Base-by-base conservation (phyloP, 1,139 yeast species). In the Debaryomyces udenii region DNA sequence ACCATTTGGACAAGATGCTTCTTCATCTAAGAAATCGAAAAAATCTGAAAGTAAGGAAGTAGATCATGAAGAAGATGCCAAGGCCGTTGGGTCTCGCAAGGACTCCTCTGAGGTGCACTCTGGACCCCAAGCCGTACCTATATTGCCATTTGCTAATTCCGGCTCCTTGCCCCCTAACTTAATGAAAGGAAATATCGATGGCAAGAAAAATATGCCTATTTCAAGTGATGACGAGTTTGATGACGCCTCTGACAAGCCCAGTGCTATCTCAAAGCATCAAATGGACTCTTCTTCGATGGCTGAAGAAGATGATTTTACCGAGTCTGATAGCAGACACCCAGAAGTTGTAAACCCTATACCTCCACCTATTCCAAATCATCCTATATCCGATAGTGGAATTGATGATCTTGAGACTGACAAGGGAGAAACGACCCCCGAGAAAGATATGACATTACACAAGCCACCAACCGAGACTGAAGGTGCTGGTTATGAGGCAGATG, bases 401-500 rank as follows among this genome's bases (percentile, higher is more conserved):
- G 60, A 55, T 9, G 54, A 46, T 14, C 23, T 33, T 30, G 26
- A 42, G 23, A 27, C 30, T 14, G 26, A 17, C 27, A 10, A 44
- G 11, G 27, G 15, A 7, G 32, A 37, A 6, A 16, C 20, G 15
- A 11, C 43, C 3, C 44, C 48, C 0, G 45, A 35, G 6, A 35
- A 37, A n/a, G 49, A 45, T n/a, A 48, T 31, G 35, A 48, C 16
- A 42, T 50, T 37, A 44, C 44, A 20, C 6, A 38, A 34, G 20
- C 31, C 27, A 6, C 33, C 42, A 7, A 35, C 59, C 3, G 75
- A 68, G 6, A 43, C 55, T 2, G 74, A 68, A 44, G 58, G 55
- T 5, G 60, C 74, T 4, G 77, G 76, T 0, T 72, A 71, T 45
- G 77, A 72, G 29, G 76, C 78, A 2, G 77, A 70, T 45, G 75